phyloP scores from a whole-genome alignment of 805 yeast genomes.

The Scheffersomyces stipitis region DNA sequence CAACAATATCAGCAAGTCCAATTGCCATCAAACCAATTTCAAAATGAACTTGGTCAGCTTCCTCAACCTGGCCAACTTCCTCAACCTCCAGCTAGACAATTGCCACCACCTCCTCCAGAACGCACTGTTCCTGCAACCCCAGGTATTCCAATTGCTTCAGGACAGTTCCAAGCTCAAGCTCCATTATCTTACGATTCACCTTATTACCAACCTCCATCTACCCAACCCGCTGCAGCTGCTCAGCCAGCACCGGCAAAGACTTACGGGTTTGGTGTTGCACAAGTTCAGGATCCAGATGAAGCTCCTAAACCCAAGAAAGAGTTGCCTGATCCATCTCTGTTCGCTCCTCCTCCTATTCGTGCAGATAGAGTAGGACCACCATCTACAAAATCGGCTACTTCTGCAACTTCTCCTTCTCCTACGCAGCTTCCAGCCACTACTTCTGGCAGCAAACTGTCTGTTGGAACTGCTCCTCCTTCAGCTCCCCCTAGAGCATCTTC shows the following conservation, averaged over 20 bases:
- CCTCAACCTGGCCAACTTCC: not conserved
- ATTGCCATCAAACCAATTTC: slow-evolving; percentile 5
- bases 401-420: not conserved
- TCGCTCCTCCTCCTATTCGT: slow-evolving; percentile 45
- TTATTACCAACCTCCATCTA: slow-evolving; percentile 2
- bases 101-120: not conserved
- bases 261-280: too few relatives aligned
- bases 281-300: too few relatives aligned
- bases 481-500: slow-evolving; percentile 2
- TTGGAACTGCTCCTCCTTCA: slow-evolving; percentile 5
- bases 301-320: slow-evolving; percentile 18
- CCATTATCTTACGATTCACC: slow-evolving; percentile 4
- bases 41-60: too few relatives aligned
- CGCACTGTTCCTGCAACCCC: not conserved
- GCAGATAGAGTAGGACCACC: slow-evolving; percentile 18
- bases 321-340: slow-evolving; percentile 34
- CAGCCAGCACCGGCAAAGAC: not conserved
- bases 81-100: not conserved
- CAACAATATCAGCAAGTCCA: slow-evolving; percentile 23
- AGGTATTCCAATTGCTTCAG: too few relatives aligned
- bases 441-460: too few relatives aligned
- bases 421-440: too few relatives aligned
- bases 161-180: not conserved
- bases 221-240: not conserved
- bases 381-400: not conserved